Percentiles rank a stretch among this genome's conserved stretches.
Evolutionary conservation across 169 alveolate genomes (phyloP).

Genomic region (Plasmodium blacklocki): DNA sequence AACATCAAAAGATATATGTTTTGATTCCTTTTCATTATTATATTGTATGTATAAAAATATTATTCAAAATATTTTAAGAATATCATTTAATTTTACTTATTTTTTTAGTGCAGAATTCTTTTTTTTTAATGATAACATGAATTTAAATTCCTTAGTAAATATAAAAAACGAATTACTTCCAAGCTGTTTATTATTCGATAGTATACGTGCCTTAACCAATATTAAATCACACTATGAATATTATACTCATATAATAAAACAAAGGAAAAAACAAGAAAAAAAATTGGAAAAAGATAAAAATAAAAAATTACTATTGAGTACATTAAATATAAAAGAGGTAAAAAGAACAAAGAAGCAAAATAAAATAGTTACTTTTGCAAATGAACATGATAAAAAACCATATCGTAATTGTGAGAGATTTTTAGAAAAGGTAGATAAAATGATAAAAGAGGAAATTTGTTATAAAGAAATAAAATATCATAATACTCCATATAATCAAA

Average conservation of each 20-base stretch:
- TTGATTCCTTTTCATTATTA: constrained; percentile 45
- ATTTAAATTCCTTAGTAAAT: constrained; percentile 30
- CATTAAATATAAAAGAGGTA: constrained; percentile 6
- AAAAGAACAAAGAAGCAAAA: constrained; percentile 1
- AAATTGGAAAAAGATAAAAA: neutral
- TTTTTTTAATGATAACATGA: constrained; percentile 62
- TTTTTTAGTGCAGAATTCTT: constrained; percentile 63
- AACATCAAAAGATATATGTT: constrained; percentile 22
- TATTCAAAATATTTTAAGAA: constrained; percentile 29
- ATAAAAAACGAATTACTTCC: constrained; percentile 60
- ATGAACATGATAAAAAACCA: neutral
- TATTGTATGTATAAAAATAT: constrained; percentile 71
- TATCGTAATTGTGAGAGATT: constrained; percentile 27
- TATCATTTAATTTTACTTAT: constrained; percentile 65
- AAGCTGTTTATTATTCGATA: constrained; percentile 41
- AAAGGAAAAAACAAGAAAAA: neutral
- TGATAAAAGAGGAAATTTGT: constrained; percentile 27
- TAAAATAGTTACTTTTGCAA: neutral
- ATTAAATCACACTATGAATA: constrained; percentile 59
- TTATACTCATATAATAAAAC: constrained; percentile 10
- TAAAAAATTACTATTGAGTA: constrained; percentile 6
- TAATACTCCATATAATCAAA: neutral
- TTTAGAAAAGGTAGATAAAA: constrained; percentile 42
- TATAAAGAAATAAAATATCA: constrained; percentile 8
- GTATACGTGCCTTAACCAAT: constrained; percentile 72